These are phyloP conservation scores for Cylindrodendrum hubeiense DNA, from an alignment of 2,329 filamentous ascomycete genomes.

Conservation along the genomic window DNA sequence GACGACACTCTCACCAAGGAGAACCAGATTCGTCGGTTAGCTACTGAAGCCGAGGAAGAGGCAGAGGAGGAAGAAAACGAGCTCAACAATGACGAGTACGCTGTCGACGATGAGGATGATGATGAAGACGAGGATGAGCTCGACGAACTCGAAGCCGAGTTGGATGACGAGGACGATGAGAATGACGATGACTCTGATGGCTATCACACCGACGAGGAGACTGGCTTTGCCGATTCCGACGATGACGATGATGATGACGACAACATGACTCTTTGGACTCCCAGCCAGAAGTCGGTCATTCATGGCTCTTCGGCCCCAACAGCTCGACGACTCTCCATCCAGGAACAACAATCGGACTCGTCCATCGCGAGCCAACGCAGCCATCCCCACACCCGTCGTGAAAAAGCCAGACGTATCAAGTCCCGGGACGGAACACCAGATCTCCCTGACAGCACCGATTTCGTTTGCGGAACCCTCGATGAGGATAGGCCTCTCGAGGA, in stretches of 20 bases:
- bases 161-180: slow-evolving; percentile 65
- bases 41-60: slow-evolving; percentile 92
- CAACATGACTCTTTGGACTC: slow-evolving; percentile 67
- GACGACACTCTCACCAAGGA: slow-evolving; percentile 92
- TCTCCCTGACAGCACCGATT: slow-evolving; percentile 96
- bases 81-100: slow-evolving; percentile 57
- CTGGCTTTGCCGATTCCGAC: slow-evolving; percentile 77
- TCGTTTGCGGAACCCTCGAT: slow-evolving; percentile 97
- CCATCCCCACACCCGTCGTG: slow-evolving; percentile 46
- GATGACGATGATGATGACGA: slow-evolving; percentile 80
- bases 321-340: slow-evolving; percentile 53
- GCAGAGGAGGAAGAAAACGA: slow-evolving; percentile 81
- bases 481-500: slow-evolving; percentile 96
- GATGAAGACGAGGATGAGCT: slow-evolving; percentile 63
- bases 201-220: slow-evolving; percentile 80
- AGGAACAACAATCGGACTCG: slow-evolving; percentile 69
- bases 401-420: slow-evolving; percentile 44
- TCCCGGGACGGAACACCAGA: slow-evolving; percentile 74
- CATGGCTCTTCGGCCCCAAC: slow-evolving; percentile 52
- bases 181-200: slow-evolving; percentile 74
- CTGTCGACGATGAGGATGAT: slow-evolving; percentile 61
- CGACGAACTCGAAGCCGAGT: slow-evolving; percentile 64
- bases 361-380: slow-evolving; percentile 66
- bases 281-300: slow-evolving; percentile 54
- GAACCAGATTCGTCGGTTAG: slow-evolving; percentile 86